Evolutionary conservation across 768 basidiomycete genomes (phyloP), one percentile per base, ranked within the genome.

Genomic region (Suillus bovinus): DNA sequence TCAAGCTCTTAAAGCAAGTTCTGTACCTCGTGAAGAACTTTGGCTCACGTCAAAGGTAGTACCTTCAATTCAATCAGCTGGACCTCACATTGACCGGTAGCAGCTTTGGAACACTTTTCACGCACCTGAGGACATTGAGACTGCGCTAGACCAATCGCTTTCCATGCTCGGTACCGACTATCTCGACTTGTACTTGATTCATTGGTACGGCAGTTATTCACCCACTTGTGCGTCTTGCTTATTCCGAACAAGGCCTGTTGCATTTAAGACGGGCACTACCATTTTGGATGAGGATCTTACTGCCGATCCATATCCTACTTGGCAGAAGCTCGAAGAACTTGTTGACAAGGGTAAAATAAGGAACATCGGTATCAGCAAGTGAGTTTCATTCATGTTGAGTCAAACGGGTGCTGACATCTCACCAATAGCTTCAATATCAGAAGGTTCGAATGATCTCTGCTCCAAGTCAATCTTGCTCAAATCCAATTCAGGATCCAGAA

Each of bases 331-430:
- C 54, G 91, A 93, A 69, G 84, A 89, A 72, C 76, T 91, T 75
- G 88, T 91, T 4, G 84, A 85, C 65, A 87, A 86, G 67, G 92
- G 92, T 27, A 89, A 92, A 71, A 76, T 90, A 47, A 82, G 82
- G 70, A 89, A 91, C 67, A 94, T 94, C 59, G 93, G 93, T 47
- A 79, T 94, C 47, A 90, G 89, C 88, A 94, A 94, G 88, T 88
- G 62, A 63, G 82, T 64, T 8, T 20, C 6, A 16, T 54, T 4
- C 4, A 46, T 55, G 16, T 31, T 59, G 17, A 39, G 27, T 29
- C n/a, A 58, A 42, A 36, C 42, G 4, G 11, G 56, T 1, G 29
- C 27, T 62, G 27, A 61, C 20, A 20, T n/a, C 5, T 33, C 29
- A 24, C 31, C 47, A 31, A 4, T 61, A 85, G 81, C 72, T 90